Base-by-base conservation (phyloP, 192 early-diverging fungal genomes). In the Gonapodya sp. region DNA sequence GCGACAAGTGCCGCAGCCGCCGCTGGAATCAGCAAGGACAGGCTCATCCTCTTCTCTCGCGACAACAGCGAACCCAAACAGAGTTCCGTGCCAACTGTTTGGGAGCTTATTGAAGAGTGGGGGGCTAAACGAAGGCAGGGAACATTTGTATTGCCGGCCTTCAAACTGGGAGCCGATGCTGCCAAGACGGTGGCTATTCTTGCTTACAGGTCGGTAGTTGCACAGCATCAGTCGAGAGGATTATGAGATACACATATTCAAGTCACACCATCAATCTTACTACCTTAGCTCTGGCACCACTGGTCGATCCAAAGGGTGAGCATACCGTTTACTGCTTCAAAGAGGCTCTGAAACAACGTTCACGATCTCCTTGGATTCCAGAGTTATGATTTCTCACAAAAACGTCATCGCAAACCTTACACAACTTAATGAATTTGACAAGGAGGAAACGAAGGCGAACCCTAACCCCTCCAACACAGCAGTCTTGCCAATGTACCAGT, bases 301-400 rank as follows among this genome's bases (percentile, higher is more conserved):
- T 8, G 75, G 75, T 34, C 75, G 75, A 8, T 18, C 75, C 30
- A 77, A 77, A 34, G 75, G 75, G 46, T 64, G 46, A 64, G 46
- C 46, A 64, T 8, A 64, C 46, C 46, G 8, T 64, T 64, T 64
- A 24, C 24, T 8, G 24, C 24, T 64, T 64, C 46, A 64, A 64
- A 16, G 46, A 24, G 24, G 46, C 46, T 64, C 46, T 16, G 8
- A 24, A 64, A 64, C 46, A 24, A 64, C n/a, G n/a, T n/a, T n/a
- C n/a, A n/a, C n/a, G n/a, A n/a, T n/a, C n/a, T n/a, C n/a, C n/a
- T 64, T 64, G 8, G 24, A 64, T 16, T 64, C 46, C 8, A 64
- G 46, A 14, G 75, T 77, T 8, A 77, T 77, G 75, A 77, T 77
- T 34, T 77, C 75, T 31, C 75, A 77, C 75, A 77, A 8, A 2